Conservation (phyloP, 768 basidiomycete species). For the Phylloporus sp. region DNA sequence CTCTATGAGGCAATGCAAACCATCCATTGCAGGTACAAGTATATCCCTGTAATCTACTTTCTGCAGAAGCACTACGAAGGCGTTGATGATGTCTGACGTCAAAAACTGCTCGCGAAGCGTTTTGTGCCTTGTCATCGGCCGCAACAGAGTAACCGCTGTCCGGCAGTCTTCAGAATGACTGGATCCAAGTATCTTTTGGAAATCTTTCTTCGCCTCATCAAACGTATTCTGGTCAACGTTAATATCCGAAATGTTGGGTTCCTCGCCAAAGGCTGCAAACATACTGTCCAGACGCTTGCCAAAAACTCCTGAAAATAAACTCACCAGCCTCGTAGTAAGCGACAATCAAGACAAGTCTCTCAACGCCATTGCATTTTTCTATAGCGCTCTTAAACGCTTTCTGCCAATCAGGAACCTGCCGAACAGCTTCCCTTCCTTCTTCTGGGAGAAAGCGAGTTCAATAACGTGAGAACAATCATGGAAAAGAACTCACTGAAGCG, state of each 20-base stretch:
- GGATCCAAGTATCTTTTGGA: too few species aligned
- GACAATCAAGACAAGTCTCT: conserved; percentile 15
- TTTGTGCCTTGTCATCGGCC: too few species aligned
- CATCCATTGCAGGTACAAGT: conserved; percentile 21
- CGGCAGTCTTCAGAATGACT: too few species aligned
- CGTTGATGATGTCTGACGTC: too few species aligned
- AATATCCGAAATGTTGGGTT: too few species aligned
- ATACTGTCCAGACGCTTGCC: too few species aligned
- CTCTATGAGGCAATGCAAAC: conserved; percentile 13
- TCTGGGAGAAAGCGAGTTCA: neutral
- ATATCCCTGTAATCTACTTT: too few species aligned
- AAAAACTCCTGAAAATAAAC: neutral
- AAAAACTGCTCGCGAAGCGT: too few species aligned
- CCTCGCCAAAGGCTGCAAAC: neutral
- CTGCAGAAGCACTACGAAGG: conserved; percentile 9
- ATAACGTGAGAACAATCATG: neutral
- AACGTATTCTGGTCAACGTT: too few species aligned
- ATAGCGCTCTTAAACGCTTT: conserved; percentile 6
- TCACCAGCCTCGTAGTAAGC: conserved; percentile 19
- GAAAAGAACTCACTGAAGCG: conserved; percentile 13
- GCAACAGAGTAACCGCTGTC: too few species aligned
- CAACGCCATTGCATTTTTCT: too few species aligned
- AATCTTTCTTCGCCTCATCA: too few species aligned
- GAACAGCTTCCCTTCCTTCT: conserved; percentile 15
- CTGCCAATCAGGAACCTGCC: conserved; percentile 10